These are phyloP conservation scores for Climacium dendroides DNA, from an alignment of 225 moss, liverwort and hornwort genomes.

Conservation along the genomic window DNA sequence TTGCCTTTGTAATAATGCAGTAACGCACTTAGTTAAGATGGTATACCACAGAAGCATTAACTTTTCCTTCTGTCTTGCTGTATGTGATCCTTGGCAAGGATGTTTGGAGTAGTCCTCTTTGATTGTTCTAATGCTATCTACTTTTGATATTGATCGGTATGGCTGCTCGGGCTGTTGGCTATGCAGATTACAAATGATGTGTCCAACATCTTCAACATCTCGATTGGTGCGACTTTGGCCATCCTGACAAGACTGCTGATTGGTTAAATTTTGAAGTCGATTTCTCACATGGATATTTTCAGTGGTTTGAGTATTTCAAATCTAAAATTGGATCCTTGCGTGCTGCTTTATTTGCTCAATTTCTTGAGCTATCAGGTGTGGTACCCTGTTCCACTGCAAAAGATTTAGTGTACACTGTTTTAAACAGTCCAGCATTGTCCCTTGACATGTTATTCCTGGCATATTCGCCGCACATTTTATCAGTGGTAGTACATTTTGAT, in stretches of 20 bases:
- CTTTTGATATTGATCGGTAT: background rate
- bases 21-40: background rate
- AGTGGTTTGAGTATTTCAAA: background rate
- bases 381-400: background rate
- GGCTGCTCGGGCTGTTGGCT: background rate
- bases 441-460: background rate
- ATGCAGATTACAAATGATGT: constrained; percentile 83
- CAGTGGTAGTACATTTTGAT: background rate
- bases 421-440: background rate
- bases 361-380: background rate
- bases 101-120: background rate
- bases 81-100: background rate
- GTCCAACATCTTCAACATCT: constrained; percentile 73
- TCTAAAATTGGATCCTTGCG: background rate
- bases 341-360: background rate
- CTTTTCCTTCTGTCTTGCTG: background rate
- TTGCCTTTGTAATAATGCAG: background rate
- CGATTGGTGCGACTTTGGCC: constrained; percentile 58
- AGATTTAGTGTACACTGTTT: background rate
- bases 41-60: background rate
- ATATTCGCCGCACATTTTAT: background rate
- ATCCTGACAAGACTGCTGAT: constrained; percentile 28
- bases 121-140: background rate
- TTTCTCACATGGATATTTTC: background rate
- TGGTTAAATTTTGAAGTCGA: background rate